Conservation (phyloP, 1,284 basidiomycete species). For the Schizophyllum commune region DNA sequence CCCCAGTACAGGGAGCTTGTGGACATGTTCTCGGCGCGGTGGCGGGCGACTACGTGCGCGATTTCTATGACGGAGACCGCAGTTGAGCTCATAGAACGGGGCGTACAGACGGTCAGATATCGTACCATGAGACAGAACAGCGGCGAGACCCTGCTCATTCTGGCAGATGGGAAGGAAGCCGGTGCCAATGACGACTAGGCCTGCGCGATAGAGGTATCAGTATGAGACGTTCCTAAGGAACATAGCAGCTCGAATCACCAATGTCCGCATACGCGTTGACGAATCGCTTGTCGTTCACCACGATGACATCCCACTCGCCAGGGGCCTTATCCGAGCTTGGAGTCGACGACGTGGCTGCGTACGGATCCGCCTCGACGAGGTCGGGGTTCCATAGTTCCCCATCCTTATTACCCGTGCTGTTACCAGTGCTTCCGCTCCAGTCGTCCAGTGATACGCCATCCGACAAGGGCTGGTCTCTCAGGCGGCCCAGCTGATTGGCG, state of each 20-base stretch:
- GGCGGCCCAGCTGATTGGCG: conserved; percentile 60
- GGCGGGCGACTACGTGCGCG: conserved; percentile 73
- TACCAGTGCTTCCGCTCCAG: conserved; percentile 15
- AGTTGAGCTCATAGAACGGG: neutral
- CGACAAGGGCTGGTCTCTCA: conserved; percentile 30
- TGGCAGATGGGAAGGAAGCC: conserved; percentile 79
- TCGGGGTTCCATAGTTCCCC: conserved; percentile 28
- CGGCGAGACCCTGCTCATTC: conserved; percentile 80
- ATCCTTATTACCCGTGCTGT: conserved; percentile 13
- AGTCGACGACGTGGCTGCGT: neutral
- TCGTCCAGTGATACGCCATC: conserved; percentile 16
- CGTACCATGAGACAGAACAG: conserved; percentile 79
- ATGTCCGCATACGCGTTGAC: conserved; percentile 74
- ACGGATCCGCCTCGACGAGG: neutral
- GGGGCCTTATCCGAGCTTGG: conserved; percentile 2
- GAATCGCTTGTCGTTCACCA: conserved; percentile 68
- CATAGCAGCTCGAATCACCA: too few relatives aligned
- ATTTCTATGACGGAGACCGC: conserved; percentile 49
- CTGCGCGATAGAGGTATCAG: conserved; percentile 30
- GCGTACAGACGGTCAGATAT: neutral
- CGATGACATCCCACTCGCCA: conserved; percentile 68
- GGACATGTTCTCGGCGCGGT: conserved; percentile 65
- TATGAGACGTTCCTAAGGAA: too few relatives aligned
- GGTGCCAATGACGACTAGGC: conserved; percentile 77
- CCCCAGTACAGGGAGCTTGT: conserved; percentile 47